Evolutionary conservation across 306 rosid genomes (phyloP).

Genomic region (Dryas drummondii): DNA sequence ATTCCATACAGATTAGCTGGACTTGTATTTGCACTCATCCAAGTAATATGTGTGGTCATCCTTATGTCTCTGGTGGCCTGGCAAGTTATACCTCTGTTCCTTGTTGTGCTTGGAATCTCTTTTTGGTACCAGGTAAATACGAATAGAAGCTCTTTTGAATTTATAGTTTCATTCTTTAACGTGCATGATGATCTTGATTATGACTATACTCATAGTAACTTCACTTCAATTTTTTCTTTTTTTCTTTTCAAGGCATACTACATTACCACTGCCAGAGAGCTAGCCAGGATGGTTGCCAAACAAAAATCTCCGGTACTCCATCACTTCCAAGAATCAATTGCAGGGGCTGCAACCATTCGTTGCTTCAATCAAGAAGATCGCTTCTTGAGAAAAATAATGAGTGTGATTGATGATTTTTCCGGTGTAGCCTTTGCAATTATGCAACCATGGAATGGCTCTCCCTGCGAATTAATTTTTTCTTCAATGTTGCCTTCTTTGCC

Average conservation of each 20-base stretch:
- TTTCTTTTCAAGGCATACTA: constrained; percentile 21
- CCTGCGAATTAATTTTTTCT: constrained; percentile 23
- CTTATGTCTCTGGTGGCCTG: constrained; percentile 35
- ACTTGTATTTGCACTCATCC: constrained; percentile 26
- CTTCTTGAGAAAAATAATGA: constrained; percentile 20
- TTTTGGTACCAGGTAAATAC: constrained; percentile 33
- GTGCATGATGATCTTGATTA: background rate
- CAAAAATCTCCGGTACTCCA: constrained; percentile 35
- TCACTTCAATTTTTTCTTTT: background rate
- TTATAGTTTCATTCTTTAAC: background rate
- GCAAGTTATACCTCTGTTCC: constrained; percentile 29
- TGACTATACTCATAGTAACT: background rate
- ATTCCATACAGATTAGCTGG: constrained; percentile 10
- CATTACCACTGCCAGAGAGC: constrained; percentile 29
- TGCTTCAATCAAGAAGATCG: constrained; percentile 28
- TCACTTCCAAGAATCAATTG: constrained; percentile 29
- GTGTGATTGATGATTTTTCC: constrained; percentile 23
- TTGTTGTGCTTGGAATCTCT: constrained; percentile 11
- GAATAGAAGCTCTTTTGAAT: background rate
- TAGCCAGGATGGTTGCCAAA: constrained; percentile 21
- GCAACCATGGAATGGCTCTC: constrained; percentile 34
- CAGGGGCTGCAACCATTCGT: constrained; percentile 26
- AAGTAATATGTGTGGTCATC: constrained; percentile 20
- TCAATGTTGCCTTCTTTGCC: constrained; percentile 18
- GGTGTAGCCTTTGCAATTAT: constrained; percentile 16